phyloP scores from a whole-genome alignment of 2,329 filamentous ascomycete species.

The Cladosporium halotolerans region DNA sequence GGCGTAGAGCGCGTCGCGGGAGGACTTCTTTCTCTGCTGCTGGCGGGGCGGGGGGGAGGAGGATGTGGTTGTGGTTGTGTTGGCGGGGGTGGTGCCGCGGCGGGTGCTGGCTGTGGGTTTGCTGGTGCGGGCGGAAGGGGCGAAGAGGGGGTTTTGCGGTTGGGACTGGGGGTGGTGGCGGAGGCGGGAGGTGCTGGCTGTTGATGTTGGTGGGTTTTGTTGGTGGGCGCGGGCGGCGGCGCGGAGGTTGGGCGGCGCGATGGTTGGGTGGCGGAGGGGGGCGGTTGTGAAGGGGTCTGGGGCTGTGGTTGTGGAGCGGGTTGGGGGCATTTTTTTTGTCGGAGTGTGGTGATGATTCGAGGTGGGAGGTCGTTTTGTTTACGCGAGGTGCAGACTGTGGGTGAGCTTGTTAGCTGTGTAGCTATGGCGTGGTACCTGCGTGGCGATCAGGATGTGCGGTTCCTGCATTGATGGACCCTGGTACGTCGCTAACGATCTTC shows the following conservation, averaged over 20 bases:
- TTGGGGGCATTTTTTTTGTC: neutral
- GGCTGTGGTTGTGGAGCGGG: neutral
- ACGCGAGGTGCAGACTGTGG: neutral
- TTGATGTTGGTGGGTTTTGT: constrained; percentile 2
- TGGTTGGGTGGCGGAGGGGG: constrained; percentile 4
- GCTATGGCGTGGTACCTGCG: neutral
- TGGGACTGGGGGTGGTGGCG: constrained; percentile 7
- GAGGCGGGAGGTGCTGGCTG: constrained; percentile 7
- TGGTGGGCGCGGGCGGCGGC: constrained; percentile 1
- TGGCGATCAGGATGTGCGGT: neutral
- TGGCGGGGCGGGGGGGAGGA: neutral
- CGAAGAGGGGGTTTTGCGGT: constrained; percentile 10
- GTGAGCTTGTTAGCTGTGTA: neutral
- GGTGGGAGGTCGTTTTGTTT: neutral
- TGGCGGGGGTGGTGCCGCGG: constrained; percentile 3
- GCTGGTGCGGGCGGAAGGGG: constrained; percentile 1
- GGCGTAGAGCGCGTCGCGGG: neutral
- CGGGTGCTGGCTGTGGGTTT: neutral
- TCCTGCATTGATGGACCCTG: neutral
- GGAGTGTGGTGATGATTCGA: neutral
- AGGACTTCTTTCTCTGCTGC: neutral
- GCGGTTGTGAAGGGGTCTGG: constrained; percentile 2
- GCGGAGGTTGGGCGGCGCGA: constrained; percentile 5
- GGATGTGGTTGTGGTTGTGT: constrained; percentile 8
- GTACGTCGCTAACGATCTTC: no score